Percentiles rank a stretch among this genome's conserved stretches.
Evolutionary conservation across 441 rosid genomes (phyloP).

Genomic region (Macaranga tanarius): DNA sequence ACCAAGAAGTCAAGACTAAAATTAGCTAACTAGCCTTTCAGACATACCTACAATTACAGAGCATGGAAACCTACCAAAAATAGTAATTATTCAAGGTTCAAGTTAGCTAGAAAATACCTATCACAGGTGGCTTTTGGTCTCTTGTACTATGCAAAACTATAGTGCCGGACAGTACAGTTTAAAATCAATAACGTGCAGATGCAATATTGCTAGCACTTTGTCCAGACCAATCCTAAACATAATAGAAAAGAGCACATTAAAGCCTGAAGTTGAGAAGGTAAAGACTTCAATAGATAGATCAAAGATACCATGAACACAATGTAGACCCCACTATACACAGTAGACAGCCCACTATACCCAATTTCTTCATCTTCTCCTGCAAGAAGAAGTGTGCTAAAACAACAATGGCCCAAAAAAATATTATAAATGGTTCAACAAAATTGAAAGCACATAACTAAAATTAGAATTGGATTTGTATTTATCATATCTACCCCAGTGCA

Average conservation of each 20-base stretch:
- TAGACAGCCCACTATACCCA: slow-evolving; percentile 73
- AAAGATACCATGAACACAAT: slow-evolving; percentile 58
- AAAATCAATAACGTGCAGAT: slow-evolving; percentile 62
- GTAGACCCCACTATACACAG: slow-evolving; percentile 69
- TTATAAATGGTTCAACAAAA: not conserved
- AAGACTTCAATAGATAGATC: not conserved
- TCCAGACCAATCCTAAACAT: slow-evolving; percentile 55
- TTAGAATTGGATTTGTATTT: not conserved
- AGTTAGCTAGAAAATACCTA: slow-evolving; percentile 35
- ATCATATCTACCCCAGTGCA: not conserved
- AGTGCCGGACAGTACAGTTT: slow-evolving; percentile 64
- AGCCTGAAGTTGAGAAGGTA: not conserved
- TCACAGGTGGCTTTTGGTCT: slow-evolving; percentile 50
- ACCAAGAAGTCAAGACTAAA: not conserved
- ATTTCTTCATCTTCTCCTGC: slow-evolving; percentile 57
- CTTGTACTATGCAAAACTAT: slow-evolving; percentile 54
- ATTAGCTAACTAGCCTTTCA: not conserved
- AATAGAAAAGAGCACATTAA: slow-evolving; percentile 10
- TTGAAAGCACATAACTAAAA: not conserved
- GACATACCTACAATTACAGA: not conserved
- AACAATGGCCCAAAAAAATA: slow-evolving; percentile 36
- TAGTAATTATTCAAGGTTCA: not conserved
- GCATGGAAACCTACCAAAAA: not conserved
- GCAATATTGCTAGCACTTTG: slow-evolving; percentile 59
- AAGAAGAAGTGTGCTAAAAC: slow-evolving; percentile 62